Evolutionary conservation across 2,329 filamentous ascomycete genomes (phyloP), one percentile per base, ranked within the genome.

Genomic region (Macrophomina phaseolina): DNA sequence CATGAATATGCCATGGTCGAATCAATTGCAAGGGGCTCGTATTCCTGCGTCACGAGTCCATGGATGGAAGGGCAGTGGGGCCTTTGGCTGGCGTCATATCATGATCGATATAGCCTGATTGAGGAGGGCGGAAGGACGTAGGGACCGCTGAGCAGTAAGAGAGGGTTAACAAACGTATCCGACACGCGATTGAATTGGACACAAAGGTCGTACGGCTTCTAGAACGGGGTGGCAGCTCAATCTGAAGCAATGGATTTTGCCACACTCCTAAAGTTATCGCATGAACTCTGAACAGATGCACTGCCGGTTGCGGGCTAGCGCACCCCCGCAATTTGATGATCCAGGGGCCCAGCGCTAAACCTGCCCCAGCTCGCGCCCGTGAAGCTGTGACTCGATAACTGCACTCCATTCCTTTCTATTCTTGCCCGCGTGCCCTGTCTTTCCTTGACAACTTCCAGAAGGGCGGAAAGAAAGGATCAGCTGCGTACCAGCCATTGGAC

Each of bases 311-410:
- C 5, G 52, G 52, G 4, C 28, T 55, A 55, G 52, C n/a, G 52
- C 52, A 12, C 34, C 52, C 32, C 52, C n/a, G 36, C 32, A 18
- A 8, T 14, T 36, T 38, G 34, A 55, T 38, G 34, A 55, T 58
- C 55, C 55, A 58, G 55, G 55, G 55, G 55, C 28, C 55, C 55
- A 23, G 52, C 52, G 7, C 52, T 45, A 32, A 16, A 32, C 55
- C 23, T 14, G 36, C 36, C 23, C 23, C 53, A 32, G 36, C 55
- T 42, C 55, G 55, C 55, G 36, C 34, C 28, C 48, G 48, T 14
- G 18, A 38, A 18, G 11, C 55, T 32, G 53, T 40, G 8, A 40
- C 53, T 42, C 28, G 36, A 23, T 18, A 42, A 45, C 53, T 40
- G 14, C 34, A 42, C 36, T 42, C 53, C 16, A 40, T 11, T n/a